Conservation (phyloP, 148 eudicot species). For the Pouteria glomerata region DNA sequence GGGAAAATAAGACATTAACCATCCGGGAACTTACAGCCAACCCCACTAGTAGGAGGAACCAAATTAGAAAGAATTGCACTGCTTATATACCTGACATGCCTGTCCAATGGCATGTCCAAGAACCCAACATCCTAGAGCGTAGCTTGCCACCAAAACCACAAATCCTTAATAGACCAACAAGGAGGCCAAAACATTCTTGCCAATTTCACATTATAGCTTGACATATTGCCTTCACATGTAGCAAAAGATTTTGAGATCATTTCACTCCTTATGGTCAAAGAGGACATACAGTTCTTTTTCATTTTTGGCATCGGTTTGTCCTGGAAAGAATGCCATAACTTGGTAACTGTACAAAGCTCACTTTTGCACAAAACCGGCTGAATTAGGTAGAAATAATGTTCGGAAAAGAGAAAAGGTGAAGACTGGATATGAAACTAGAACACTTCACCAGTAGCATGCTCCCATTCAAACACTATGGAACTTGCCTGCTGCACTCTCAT, state of each 20-base stretch:
- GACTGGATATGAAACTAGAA: constrained; percentile 1
- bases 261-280: background rate
- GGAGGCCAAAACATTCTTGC: too few species aligned
- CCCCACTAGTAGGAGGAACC: too few species aligned
- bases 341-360: constrained; percentile 21
- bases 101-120: too few species aligned
- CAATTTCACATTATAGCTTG: too few species aligned
- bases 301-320: background rate
- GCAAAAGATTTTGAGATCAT: background rate
- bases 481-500: constrained; percentile 7
- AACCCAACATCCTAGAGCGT: too few species aligned
- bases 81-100: too few species aligned
- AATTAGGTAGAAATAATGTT: background rate
- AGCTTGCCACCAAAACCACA: too few species aligned
- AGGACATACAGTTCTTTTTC: constrained; percentile 1
- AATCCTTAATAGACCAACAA: too few species aligned
- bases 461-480: constrained; percentile 17
- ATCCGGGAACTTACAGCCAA: too few species aligned
- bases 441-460: background rate
- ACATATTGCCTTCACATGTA: background rate
- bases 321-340: constrained; percentile 21
- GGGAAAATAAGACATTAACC: too few species aligned
- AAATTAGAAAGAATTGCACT: too few species aligned
- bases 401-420: constrained; percentile 4
- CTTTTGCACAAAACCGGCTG: constrained; percentile 13